Base-by-base conservation (phyloP, 2,329 filamentous ascomycete genomes). In the Elsinoe batatas region DNA sequence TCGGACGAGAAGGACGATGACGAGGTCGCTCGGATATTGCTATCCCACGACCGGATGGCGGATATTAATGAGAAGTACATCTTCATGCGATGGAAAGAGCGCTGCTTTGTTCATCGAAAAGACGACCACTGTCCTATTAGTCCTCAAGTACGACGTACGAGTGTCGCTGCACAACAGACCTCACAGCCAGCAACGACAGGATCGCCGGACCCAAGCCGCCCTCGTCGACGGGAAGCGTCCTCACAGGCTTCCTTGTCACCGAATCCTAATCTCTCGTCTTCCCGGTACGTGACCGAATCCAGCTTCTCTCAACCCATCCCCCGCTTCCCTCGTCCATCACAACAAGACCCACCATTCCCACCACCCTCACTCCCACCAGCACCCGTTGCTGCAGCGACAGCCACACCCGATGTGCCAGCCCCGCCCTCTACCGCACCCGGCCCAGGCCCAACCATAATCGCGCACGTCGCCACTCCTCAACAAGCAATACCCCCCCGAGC, bases 11-110 rank as follows among this genome's bases (percentile, higher is more conserved):
- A 49, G 18, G 54, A 56, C 22, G 71, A 74, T 56, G 65, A 71
- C 2, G 69, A 75, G 11, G 62, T 76, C 10, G 71, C 73, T 0
- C 64, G 68, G n/a, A 66, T 68, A 3, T 64, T 80, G 6, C 69
- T 76, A 7, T 73, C 68, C 53, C 68, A 66, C 51, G 62, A 65
- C 5, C 68, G 68, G 46, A 64, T 72, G 59, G 62, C 66, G 18
- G 61, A 68, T 17, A 63, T 78, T 13, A 67, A 66, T 43, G 64
- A 71, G 30, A 71, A 78, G n/a, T 79, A 75, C 69, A 70, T 80
- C 20, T 71, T 79, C 46, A 79, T 80, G 77, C 71, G 77, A 26
- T 79, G 77, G 77, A 80, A 80, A 63, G 77, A 77, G 63, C 69
- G 71, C 12, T 77, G 74, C 60, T 77, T 77, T 58, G 71, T 77